Evolutionary conservation across 331 rosid genomes (phyloP).

Genomic region (Telfairia occidentalis): DNA sequence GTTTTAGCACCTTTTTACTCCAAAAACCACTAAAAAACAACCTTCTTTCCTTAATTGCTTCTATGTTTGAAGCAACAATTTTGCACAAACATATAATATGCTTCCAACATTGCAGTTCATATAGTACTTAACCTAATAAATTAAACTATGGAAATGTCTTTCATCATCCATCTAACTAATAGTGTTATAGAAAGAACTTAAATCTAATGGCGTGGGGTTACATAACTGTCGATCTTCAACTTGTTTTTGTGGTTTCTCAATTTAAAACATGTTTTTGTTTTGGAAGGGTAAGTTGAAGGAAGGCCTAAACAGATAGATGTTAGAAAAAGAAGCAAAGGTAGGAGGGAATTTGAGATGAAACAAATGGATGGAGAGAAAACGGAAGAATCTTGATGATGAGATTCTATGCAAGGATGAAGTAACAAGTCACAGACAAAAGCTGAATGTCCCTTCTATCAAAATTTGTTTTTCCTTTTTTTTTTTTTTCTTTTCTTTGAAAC

Average conservation of each 20-base stretch:
- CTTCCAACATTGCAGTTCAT: neutral
- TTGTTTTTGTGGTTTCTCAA: neutral
- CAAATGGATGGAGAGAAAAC: neutral
- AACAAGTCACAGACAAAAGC: conserved; percentile 26
- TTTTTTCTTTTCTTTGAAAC: conserved; percentile 1
- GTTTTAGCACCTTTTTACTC: neutral
- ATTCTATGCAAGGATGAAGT: conserved; percentile 3
- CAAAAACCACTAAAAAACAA: conserved; percentile 2
- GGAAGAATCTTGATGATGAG: conserved; percentile 10
- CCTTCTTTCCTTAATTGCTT: conserved; percentile 5
- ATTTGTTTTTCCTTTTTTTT: neutral
- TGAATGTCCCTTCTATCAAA: conserved; percentile 24
- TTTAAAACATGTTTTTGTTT: neutral
- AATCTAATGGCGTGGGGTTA: neutral
- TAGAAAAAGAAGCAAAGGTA: neutral
- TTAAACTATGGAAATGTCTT: no score
- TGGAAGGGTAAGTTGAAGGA: no score
- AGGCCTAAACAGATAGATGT: neutral
- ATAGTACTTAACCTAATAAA: neutral
- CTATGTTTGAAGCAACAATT: conserved; percentile 1
- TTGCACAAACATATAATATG: neutral
- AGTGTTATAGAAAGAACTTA: no score
- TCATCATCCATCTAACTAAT: no score
- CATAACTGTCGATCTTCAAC: neutral
- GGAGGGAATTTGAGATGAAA: neutral